Conservation (phyloP, 768 basidiomycete species). For the Suillus weaverae region DNA sequence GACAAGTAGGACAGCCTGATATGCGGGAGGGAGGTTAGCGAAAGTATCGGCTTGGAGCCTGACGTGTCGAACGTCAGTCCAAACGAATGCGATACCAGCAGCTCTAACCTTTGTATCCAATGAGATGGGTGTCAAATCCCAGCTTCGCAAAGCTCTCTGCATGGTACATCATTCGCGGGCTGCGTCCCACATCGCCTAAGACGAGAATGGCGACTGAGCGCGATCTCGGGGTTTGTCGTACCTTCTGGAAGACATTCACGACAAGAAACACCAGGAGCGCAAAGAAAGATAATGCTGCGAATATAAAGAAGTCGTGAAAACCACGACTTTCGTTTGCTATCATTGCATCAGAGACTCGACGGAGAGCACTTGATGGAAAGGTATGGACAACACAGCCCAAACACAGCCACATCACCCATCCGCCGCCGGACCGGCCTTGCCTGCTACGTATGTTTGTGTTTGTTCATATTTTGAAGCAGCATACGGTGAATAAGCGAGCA, state of each 20-base stretch:
- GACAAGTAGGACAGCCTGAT: slow-evolving; percentile 69
- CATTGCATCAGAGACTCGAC: too few species aligned
- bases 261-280: slow-evolving; percentile 15
- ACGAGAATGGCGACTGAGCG: slow-evolving; percentile 89
- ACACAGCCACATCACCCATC: too few species aligned
- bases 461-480: not conserved
- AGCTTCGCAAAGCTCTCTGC: slow-evolving; percentile 86
- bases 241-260: slow-evolving; percentile 18
- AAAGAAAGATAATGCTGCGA: too few species aligned
- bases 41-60: slow-evolving; percentile 80
- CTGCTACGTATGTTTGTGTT: not conserved
- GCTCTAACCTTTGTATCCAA: slow-evolving; percentile 80
- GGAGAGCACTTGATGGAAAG: too few species aligned
- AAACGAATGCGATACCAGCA: not conserved
- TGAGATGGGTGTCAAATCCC: slow-evolving; percentile 73
- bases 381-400: too few species aligned
- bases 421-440: too few species aligned
- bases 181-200: slow-evolving; percentile 92
- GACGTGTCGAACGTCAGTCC: slow-evolving; percentile 16
- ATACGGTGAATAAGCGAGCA: not conserved
- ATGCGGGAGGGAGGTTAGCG: slow-evolving; percentile 64
- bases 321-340: too few species aligned
- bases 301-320: too few species aligned
- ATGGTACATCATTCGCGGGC: slow-evolving; percentile 99
- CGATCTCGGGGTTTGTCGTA: slow-evolving; percentile 31